Evolutionary conservation across 345 rosid genomes (phyloP), one percentile per base, ranked within the genome.

Genomic region (Lepidium didymum): DNA sequence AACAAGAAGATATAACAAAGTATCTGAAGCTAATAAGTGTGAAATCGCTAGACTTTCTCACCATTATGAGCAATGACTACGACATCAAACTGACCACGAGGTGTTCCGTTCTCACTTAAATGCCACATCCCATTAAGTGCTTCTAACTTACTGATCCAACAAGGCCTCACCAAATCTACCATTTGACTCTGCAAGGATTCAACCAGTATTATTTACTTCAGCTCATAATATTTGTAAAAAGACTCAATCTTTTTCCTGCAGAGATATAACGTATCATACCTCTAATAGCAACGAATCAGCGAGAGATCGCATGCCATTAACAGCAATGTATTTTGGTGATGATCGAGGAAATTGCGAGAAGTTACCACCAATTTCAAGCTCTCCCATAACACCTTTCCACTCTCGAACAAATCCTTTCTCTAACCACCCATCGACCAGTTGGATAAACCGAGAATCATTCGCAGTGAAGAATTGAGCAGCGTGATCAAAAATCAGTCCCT

Each of bases 41-140:
- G 47, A 56, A 5, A 70, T 29, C 10, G 1, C 57, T 35, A 56
- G 4, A 12, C 37, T 45, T 15, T 11, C 51, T 73, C 75, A 92
- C 98, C 98, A 62, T 93, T 90, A 74, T 93, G 98, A 76, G 98
- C 98, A 78, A 93, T 88, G 72, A 93, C 87, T 60, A 90, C 78
- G 13, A 79, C 81, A 73, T 93, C 96, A 74, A 90, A 93, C 73
- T 82, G 79, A 29, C 97, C 94, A 14, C 77, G 64, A 64, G 85
- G 90, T 56, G 83, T 84, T 67, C 90, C 91, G 45, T 93, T 87
- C 83, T 90, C 98, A 37, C 87, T 90, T 72, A 93, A 78, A 72
- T 90, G 89, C 97, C 98, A 93, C 94, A 80, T 84, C 61, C 97
- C 94, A 67, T 90, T 88, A 43, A 82, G 84, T 4, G 96, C 88